phyloP scores from a whole-genome alignment of 495 filamentous ascomycete genomes.

The Podospora appendiculata region DNA sequence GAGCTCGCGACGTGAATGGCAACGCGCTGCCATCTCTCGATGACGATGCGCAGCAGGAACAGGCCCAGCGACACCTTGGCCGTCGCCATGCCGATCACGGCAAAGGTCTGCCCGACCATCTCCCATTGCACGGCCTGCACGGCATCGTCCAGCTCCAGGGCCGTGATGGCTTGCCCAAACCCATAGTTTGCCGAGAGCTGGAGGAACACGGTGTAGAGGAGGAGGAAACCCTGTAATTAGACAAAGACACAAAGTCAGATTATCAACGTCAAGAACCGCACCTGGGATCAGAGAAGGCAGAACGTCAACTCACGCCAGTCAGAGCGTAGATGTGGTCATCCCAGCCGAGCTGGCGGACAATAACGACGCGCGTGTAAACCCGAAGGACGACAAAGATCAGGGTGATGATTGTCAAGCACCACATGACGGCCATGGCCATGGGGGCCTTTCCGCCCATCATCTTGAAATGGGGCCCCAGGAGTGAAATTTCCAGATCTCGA shows the following conservation, averaged over 20 bases:
- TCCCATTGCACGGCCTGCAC: slow-evolving; percentile 27
- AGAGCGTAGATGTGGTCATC: slow-evolving; percentile 25
- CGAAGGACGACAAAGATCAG: slow-evolving; percentile 21
- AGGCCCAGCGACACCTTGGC: slow-evolving; percentile 33
- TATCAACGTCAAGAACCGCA: background rate
- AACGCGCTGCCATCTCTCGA: slow-evolving; percentile 23
- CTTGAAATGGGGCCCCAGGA: background rate
- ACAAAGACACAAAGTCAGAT: background rate
- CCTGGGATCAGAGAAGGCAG: background rate
- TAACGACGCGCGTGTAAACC: slow-evolving; percentile 21
- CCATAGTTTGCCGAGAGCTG: slow-evolving; percentile 23
- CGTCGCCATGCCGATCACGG: slow-evolving; percentile 29
- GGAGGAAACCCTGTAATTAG: slow-evolving; percentile 12
- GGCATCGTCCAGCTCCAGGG: slow-evolving; percentile 16
- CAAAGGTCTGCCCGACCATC: slow-evolving; percentile 32
- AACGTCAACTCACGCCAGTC: slow-evolving; percentile 7
- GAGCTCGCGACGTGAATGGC: slow-evolving; percentile 15
- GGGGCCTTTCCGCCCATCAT: slow-evolving; percentile 9
- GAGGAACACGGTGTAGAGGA: slow-evolving; percentile 22
- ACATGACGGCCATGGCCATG: slow-evolving; percentile 16
- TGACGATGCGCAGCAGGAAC: slow-evolving; percentile 33
- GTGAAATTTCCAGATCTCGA: too few relatives aligned
- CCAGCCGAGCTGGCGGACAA: slow-evolving; percentile 17
- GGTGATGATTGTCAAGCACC: slow-evolving; percentile 17
- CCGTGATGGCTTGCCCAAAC: slow-evolving; percentile 24